Evolutionary conservation across 1,139 yeast genomes (phyloP).

Genomic region (Pichia sp.): DNA sequence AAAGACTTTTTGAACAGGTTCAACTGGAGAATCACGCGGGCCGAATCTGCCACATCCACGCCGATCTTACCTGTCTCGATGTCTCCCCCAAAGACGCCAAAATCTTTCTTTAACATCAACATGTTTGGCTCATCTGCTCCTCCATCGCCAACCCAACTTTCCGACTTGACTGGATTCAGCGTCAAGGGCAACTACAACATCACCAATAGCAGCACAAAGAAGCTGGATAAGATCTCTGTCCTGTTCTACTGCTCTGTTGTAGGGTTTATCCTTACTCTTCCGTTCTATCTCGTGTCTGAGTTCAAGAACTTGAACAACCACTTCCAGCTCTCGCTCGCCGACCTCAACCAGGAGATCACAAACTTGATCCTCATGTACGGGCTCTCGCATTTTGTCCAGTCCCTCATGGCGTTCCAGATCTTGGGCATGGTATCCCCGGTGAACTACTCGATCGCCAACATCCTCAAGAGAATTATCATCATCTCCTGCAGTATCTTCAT

Average conservation of each 20-base stretch:
- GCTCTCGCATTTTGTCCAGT: slow-evolving; percentile 76
- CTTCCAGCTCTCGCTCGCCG: slow-evolving; percentile 32
- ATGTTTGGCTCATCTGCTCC: slow-evolving; percentile 10
- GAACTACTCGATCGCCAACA: slow-evolving; percentile 86
- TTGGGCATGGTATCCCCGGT: slow-evolving; percentile 84
- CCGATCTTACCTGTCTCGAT: slow-evolving; percentile 32
- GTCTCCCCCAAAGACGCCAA: slow-evolving; percentile 8
- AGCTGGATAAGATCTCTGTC: slow-evolving; percentile 77
- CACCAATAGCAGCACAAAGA: slow-evolving; percentile 29
- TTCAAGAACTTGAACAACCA: slow-evolving; percentile 20
- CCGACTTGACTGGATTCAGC: background rate
- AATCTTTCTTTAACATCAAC: background rate
- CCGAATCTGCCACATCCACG: slow-evolving; percentile 34
- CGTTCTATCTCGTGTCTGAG: slow-evolving; percentile 71
- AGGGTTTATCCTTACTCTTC: slow-evolving; percentile 76
- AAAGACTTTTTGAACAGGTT: slow-evolving; percentile 28
- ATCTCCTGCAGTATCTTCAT: slow-evolving; percentile 75
- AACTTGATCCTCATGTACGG: slow-evolving; percentile 58
- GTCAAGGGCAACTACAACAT: slow-evolving; percentile 2
- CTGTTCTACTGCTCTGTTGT: slow-evolving; percentile 77
- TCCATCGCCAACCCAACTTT: slow-evolving; percentile 20
- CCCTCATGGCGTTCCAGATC: slow-evolving; percentile 83
- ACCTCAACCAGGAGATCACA: slow-evolving; percentile 36
- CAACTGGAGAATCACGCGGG: slow-evolving; percentile 29
- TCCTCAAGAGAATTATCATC: slow-evolving; percentile 81